These are phyloP conservation scores for Xenoacremonium recifei DNA, from an alignment of 2,329 filamentous ascomycete species.

Conservation along the genomic window DNA sequence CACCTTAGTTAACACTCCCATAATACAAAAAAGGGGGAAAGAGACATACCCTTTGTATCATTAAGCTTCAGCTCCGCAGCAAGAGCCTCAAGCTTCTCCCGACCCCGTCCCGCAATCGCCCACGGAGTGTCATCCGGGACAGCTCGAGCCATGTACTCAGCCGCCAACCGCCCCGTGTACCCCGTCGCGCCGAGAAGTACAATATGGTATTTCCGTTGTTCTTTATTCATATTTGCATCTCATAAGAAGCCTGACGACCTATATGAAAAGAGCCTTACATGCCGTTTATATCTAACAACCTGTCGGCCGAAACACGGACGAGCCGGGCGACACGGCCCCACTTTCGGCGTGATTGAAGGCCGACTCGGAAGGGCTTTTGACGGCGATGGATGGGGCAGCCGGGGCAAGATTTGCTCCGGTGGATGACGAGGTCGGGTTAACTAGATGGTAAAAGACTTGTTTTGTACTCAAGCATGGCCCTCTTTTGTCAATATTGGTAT, in stretches of 20 bases:
- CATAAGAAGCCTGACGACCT: no score
- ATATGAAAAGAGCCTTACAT: no score
- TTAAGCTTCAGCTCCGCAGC: constrained; percentile 36
- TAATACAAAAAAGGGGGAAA: background rate
- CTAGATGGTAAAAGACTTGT: no score
- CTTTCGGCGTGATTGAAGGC: constrained; percentile 12
- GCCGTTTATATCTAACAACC: background rate
- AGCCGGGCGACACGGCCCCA: constrained; percentile 5
- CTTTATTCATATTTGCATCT: no score
- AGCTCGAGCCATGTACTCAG: constrained; percentile 67
- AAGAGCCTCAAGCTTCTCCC: constrained; percentile 65
- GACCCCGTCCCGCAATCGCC: constrained; percentile 80
- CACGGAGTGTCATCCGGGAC: constrained; percentile 75
- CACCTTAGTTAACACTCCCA: background rate
- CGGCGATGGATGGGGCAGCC: constrained; percentile 1
- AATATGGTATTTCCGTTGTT: constrained; percentile 25
- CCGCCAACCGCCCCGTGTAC: constrained; percentile 75
- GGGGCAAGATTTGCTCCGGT: constrained; percentile 4
- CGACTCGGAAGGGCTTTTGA: background rate
- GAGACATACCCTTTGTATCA: constrained; percentile 6
- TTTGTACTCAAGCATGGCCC: no score
- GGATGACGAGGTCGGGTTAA: no score
- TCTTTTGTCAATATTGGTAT: no score
- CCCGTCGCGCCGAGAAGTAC: constrained; percentile 61
- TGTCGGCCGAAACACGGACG: constrained; percentile 8